These are phyloP conservation scores for Thermochaetoides thermophila DNA, from an alignment of 495 filamentous ascomycete species.

Conservation along the genomic window DNA sequence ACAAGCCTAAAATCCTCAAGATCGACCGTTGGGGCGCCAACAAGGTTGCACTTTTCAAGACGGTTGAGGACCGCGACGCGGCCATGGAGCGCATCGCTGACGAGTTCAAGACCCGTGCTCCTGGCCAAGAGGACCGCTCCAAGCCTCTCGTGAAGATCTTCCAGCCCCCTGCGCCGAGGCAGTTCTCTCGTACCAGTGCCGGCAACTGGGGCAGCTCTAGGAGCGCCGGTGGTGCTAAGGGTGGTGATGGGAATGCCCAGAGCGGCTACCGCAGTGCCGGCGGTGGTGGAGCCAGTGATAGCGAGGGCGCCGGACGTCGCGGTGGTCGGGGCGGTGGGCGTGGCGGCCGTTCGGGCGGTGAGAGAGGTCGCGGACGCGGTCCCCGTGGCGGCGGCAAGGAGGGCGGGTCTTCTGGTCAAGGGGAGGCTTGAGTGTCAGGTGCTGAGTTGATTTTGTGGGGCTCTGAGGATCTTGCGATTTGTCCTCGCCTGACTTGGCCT, in stretches of 20 bases:
- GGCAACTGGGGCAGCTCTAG: conserved; percentile 64
- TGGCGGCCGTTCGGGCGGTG: conserved; percentile 36
- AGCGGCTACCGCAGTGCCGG: conserved; percentile 62
- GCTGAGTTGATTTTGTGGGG: no score
- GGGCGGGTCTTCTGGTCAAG: conserved; percentile 28
- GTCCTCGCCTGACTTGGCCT: no score
- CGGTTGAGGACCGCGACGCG: conserved; percentile 57
- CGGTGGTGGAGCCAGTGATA: conserved; percentile 55
- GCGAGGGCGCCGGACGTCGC: conserved; percentile 51
- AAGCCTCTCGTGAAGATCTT: conserved; percentile 74
- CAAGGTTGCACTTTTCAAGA: conserved; percentile 69
- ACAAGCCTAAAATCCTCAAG: conserved; percentile 59
- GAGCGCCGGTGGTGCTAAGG: conserved; percentile 32
- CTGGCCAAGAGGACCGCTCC: conserved; percentile 42
- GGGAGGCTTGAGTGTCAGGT: no score
- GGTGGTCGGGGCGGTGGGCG: conserved; percentile 50
- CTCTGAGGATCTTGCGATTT: no score
- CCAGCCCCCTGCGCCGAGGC: conserved; percentile 40
- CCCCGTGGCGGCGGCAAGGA: conserved; percentile 46
- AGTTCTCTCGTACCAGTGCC: conserved; percentile 42
- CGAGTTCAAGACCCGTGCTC: conserved; percentile 52
- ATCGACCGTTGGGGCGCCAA: conserved; percentile 64
- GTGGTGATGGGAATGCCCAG: conserved; percentile 21
- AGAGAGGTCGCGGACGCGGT: conserved; percentile 41
- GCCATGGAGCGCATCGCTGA: conserved; percentile 57